These are phyloP conservation scores for Eucalyptus shirleyi DNA, from an alignment of 345 rosid species.

Conservation along the genomic window DNA sequence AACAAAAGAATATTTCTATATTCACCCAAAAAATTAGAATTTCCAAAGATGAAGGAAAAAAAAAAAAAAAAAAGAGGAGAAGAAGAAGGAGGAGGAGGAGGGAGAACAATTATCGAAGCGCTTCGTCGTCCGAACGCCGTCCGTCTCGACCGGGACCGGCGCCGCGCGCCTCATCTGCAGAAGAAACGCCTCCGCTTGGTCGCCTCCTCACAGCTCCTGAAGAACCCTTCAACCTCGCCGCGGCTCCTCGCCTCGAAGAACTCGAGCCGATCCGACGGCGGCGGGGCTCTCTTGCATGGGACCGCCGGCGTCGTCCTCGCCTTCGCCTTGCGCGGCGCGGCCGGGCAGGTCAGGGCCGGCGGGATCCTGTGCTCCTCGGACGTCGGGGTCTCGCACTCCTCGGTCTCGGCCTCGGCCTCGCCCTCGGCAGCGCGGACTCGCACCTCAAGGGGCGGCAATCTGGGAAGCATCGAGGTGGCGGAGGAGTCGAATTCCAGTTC, in stretches of 20 bases:
- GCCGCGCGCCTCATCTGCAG: background rate
- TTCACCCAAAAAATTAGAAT: background rate
- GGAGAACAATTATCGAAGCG: background rate
- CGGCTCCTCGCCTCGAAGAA: background rate
- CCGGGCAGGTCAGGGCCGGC: background rate
- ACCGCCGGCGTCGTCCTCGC: background rate
- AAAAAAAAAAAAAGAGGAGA: rapidly evolving
- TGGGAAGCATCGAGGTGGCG: background rate
- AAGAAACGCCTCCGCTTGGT: background rate
- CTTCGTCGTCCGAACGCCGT: background rate
- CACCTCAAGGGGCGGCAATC: background rate
- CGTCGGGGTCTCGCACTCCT: conserved; percentile 1
- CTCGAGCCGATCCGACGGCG: background rate
- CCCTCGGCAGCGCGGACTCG: background rate
- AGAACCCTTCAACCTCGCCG: background rate
- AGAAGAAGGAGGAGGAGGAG: background rate
- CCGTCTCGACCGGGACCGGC: background rate
- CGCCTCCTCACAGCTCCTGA: background rate
- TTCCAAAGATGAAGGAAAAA: background rate
- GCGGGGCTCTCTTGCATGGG: background rate
- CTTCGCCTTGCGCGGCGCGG: background rate
- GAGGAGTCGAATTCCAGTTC: background rate
- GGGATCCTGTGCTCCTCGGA: background rate
- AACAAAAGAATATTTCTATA: background rate
- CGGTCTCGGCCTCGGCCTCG: background rate